phyloP scores from a whole-genome alignment of 2,329 filamentous ascomycete species.

The Colletotrichum salicis region DNA sequence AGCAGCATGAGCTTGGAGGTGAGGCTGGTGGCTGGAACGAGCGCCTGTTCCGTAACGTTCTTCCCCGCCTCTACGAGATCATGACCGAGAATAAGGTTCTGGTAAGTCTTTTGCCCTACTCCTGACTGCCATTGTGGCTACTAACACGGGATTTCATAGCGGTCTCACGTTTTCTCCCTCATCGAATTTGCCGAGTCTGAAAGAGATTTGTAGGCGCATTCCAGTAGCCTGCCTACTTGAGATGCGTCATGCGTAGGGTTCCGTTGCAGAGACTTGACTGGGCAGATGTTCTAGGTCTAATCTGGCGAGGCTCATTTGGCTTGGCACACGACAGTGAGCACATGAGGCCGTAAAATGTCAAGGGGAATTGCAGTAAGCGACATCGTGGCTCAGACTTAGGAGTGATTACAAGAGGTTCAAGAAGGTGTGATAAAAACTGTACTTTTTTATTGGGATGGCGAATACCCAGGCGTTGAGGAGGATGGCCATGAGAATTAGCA shows the following conservation, averaged over 20 bases:
- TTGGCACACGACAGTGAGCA: background rate
- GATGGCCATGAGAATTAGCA: conserved; percentile 9
- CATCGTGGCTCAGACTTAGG: background rate
- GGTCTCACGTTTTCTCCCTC: conserved; percentile 28
- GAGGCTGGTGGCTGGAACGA: conserved; percentile 73
- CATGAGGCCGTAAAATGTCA: background rate
- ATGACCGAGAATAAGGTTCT: conserved; percentile 75
- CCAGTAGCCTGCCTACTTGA: background rate
- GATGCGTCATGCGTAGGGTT: background rate
- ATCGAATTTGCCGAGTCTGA: conserved; percentile 19
- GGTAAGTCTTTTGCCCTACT: conserved; percentile 51
- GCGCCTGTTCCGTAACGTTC: conserved; percentile 72
- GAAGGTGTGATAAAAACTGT: conserved; percentile 1
- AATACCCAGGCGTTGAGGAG: conserved; percentile 35
- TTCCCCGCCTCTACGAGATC: conserved; percentile 74
- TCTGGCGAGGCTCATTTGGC: background rate
- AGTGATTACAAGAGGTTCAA: background rate
- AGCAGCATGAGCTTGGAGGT: conserved; percentile 57
- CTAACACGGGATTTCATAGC: background rate
- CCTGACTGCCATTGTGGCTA: background rate
- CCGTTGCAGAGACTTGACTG: background rate
- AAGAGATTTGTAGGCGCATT: conserved; percentile 14
- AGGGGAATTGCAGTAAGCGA: background rate
- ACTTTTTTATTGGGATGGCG: conserved; percentile 25
- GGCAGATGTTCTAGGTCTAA: background rate